Evolutionary conservation across 1,139 yeast species (phyloP), one percentile per base, ranked within the genome.

Genomic region (Zygoascus meyerae): DNA sequence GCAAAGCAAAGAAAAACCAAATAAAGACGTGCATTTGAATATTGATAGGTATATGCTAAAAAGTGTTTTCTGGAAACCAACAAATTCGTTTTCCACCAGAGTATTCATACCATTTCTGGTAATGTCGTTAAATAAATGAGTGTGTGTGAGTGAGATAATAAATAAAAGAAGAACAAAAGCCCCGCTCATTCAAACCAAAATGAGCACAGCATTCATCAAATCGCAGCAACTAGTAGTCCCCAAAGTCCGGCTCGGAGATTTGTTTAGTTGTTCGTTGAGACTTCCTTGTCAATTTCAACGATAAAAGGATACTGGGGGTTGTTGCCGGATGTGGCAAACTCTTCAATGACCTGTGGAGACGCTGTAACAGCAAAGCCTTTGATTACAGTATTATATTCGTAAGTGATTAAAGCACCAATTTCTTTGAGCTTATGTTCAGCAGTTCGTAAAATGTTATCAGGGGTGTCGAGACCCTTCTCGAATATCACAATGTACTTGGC

Each of bases 341-440:
- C 49, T 9, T 50, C 50, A 45, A 64, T 55, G 12, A 54, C 55
- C 18, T 52, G 56, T 29, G 56, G 52, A 33, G 66, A 65, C n/a
- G 67, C 56, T 6, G 64, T 57, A 17, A 69, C 62, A n/a, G 70
- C 63, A 52, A 70, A 69, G 2, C 74, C 75, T 50, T 63, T 63
- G 46, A 72, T 57, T 28, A 70, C 63, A 6, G 67, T 63, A 50
- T 59, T 56, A 59, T 67, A 72, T 53, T 72, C 72, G 52, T 69
- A 66, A 40, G 68, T 65, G 47, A 72, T 62, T 40, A 53, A 56
- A 16, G 70, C 74, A 9, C 73, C 72, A 14, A 67, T 54, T 16
- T 55, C 56, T 44, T 56, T 61, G 42, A 69, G 61, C 47, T 62
- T 60, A 28, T 54, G 45, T 45, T 63, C 68, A 8, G 68, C 63